Evolutionary conservation across 495 filamentous ascomycete genomes (phyloP).

Genomic region (Penicillium malachiteum): DNA sequence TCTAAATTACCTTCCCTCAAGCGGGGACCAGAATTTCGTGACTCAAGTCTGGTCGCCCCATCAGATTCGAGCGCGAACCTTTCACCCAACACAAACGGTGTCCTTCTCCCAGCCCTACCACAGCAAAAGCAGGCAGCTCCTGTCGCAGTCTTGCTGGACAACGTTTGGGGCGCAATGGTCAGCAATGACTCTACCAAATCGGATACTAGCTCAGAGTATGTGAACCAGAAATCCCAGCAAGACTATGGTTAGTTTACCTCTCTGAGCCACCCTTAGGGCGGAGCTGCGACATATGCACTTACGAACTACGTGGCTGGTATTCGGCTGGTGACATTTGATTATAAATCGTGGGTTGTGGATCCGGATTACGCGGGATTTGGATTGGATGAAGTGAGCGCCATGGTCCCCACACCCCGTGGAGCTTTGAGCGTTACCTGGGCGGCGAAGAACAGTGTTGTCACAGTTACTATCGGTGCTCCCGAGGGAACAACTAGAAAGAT

Average conservation of each 20-base stretch:
- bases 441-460: neutral
- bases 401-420: constrained; percentile 1
- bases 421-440: neutral
- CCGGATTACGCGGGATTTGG: neutral
- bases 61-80: neutral
- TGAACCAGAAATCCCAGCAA: constrained; percentile 27
- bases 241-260: constrained; percentile 34
- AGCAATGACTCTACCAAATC: constrained; percentile 23
- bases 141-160: constrained; percentile 17
- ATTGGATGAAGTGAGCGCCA: neutral
- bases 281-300: constrained; percentile 34
- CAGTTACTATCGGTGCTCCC: neutral
- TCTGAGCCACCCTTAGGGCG: constrained; percentile 39
- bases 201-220: constrained; percentile 37
- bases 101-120: neutral
- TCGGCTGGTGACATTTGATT: neutral
- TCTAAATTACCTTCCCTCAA: neutral
- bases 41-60: neutral
- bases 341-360: constrained; percentile 1
- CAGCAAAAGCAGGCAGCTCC: neutral
- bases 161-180: constrained; percentile 31
- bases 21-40: neutral
- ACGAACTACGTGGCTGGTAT: constrained; percentile 20
- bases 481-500: neutral
- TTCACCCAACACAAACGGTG: neutral